Conservation (phyloP, 768 basidiomycete genomes). For the Candolleomyces aberdarensis region DNA sequence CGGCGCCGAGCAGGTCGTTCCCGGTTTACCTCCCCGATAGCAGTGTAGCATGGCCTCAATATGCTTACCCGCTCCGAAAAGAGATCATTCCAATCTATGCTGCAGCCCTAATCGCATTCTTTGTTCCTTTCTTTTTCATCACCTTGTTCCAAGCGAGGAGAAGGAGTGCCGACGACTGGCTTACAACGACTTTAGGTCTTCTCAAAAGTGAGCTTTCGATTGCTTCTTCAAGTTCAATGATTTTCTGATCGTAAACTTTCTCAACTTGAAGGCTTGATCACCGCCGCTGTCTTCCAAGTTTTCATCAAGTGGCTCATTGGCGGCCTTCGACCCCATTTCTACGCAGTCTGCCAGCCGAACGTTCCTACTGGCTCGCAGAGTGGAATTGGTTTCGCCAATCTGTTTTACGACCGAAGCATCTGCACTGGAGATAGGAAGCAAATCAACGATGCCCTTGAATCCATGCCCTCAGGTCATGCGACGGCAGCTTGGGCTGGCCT, state of each 20-base stretch:
- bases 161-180: constrained; percentile 41
- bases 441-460: constrained; percentile 55
- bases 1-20: constrained; percentile 43
- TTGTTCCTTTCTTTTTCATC: constrained; percentile 55
- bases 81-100: constrained; percentile 55
- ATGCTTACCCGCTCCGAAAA: constrained; percentile 47
- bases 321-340: constrained; percentile 50
- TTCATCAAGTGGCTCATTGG: constrained; percentile 56
- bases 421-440: constrained; percentile 55
- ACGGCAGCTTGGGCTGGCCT: constrained; percentile 57
- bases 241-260: neutral
- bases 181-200: constrained; percentile 52
- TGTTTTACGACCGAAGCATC: constrained; percentile 51
- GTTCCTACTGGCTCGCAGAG: constrained; percentile 25
- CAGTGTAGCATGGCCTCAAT: constrained; percentile 49
- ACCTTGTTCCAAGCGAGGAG: constrained; percentile 51
- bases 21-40: constrained; percentile 44
- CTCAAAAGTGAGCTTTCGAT: constrained; percentile 42
- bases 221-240: neutral
- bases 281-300: constrained; percentile 36
- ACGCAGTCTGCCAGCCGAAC: constrained; percentile 48
- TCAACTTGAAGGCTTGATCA: constrained; percentile 21
- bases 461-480: constrained; percentile 53
- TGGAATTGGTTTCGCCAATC: constrained; percentile 43
- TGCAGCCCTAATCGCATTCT: constrained; percentile 50